Percentiles rank a stretch among this genome's conserved stretches.
These are phyloP conservation scores for Podila verticillata DNA, from an alignment of 192 early-diverging fungal species.

Conservation along the genomic window DNA sequence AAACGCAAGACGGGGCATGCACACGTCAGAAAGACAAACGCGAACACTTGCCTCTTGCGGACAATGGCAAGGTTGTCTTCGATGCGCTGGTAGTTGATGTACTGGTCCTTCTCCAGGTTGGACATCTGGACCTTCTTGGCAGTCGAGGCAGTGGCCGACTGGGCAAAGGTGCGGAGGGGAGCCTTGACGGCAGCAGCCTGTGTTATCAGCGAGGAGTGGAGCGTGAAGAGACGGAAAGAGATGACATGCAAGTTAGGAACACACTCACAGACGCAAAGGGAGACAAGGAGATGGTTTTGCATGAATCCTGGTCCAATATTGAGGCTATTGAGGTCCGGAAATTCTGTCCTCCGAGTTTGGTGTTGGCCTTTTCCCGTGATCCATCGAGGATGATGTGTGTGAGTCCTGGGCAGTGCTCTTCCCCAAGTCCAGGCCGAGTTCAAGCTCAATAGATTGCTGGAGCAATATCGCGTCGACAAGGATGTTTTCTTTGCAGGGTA, in stretches of 20 bases:
- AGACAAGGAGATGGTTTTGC: too few species aligned
- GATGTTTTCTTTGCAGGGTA: neutral
- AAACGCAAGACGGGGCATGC: neutral
- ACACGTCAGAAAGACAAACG: neutral
- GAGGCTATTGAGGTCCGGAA: too few species aligned
- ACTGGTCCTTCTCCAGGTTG: conserved; percentile 89
- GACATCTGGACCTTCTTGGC: conserved; percentile 90
- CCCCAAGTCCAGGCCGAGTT: too few species aligned
- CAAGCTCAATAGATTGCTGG: too few species aligned
- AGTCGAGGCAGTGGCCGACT: conserved; percentile 56
- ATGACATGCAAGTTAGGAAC: neutral
- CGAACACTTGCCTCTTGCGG: conserved; percentile 77
- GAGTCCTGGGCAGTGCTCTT: too few species aligned
- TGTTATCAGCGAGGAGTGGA: neutral
- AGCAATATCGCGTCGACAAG: too few species aligned
- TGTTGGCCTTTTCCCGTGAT: too few species aligned
- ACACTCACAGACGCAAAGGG: neutral
- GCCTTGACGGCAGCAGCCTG: conserved; percentile 52
- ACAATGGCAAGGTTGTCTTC: conserved; percentile 96
- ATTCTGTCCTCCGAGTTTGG: too few species aligned
- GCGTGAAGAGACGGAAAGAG: neutral
- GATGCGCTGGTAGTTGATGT: conserved; percentile 98
- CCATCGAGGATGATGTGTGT: too few species aligned
- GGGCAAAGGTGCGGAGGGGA: conserved; percentile 62
- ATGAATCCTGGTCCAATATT: too few species aligned